These are phyloP conservation scores for Ustilago sp. DNA, from an alignment of 1,284 basidiomycete genomes.

Conservation along the genomic window DNA sequence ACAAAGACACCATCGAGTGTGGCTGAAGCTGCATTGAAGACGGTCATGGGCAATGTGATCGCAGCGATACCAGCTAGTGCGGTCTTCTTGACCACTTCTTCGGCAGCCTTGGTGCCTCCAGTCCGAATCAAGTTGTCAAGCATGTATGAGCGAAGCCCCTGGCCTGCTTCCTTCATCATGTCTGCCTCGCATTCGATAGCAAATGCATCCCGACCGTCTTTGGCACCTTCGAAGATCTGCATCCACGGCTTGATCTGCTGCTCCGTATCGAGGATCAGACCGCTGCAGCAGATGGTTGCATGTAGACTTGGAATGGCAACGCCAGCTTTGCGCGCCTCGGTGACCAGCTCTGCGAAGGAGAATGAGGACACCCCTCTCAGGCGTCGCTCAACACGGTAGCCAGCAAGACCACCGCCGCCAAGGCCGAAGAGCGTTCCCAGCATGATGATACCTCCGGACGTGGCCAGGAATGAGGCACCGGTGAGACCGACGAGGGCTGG, in stretches of 20 bases:
- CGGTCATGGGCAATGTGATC: constrained; percentile 72
- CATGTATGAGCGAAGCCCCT: constrained; percentile 55
- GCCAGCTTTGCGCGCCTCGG: constrained; percentile 47
- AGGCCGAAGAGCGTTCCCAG: constrained; percentile 63
- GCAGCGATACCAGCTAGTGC: constrained; percentile 74
- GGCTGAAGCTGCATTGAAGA: constrained; percentile 68
- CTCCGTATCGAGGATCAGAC: constrained; percentile 52
- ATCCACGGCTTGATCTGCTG: constrained; percentile 54
- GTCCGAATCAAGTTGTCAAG: constrained; percentile 49
- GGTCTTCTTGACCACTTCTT: constrained; percentile 74
- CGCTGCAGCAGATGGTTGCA: constrained; percentile 61
- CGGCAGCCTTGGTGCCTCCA: constrained; percentile 54
- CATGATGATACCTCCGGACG: constrained; percentile 62
- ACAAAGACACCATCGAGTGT: constrained; percentile 70
- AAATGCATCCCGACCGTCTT: constrained; percentile 59
- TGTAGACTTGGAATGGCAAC: constrained; percentile 60
- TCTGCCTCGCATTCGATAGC: constrained; percentile 56
- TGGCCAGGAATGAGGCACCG: constrained; percentile 58
- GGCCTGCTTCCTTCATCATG: constrained; percentile 57
- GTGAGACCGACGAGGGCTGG: constrained; percentile 62
- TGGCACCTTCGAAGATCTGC: constrained; percentile 38
- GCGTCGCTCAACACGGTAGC: constrained; percentile 59
- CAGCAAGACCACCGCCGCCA: constrained; percentile 63
- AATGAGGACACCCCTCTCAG: constrained; percentile 54
- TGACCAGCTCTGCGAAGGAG: constrained; percentile 51